phyloP scores from a whole-genome alignment of 176 grass and related monocot species.

The Saccharum spontaneum region DNA sequence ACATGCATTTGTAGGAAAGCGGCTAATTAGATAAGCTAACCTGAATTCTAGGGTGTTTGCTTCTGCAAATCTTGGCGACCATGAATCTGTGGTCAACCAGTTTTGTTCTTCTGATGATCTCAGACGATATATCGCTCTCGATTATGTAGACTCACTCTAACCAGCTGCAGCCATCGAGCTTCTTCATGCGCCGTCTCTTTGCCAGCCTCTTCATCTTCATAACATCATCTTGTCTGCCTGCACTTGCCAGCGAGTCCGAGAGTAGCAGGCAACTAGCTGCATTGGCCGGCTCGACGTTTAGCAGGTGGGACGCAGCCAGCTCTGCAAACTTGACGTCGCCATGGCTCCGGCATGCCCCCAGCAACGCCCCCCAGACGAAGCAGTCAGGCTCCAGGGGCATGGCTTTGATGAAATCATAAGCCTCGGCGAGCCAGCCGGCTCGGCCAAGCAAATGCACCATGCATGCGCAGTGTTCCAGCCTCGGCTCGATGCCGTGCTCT shows the following conservation, averaged over 20 bases:
- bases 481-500: conserved; percentile 39
- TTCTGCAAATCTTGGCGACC: not conserved
- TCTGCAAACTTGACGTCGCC: conserved; percentile 57
- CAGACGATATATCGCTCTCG: not conserved
- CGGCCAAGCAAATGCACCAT: conserved; percentile 65
- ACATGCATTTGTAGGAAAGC: not conserved
- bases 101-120: not conserved
- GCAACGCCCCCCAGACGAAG: conserved; percentile 72
- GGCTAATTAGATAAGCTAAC: not conserved
- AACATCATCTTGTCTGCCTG: conserved; percentile 41
- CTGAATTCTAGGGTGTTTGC: not conserved
- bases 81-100: not conserved
- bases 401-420: conserved; percentile 43
- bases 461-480: conserved; percentile 74
- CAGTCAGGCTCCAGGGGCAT: conserved; percentile 64
- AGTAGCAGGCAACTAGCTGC: conserved; percentile 45
- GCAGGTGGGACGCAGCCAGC: conserved; percentile 36
- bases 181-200: conserved; percentile 50
- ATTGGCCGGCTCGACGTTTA: conserved; percentile 47
- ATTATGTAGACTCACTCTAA: conserved; percentile 16
- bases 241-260: conserved; percentile 36
- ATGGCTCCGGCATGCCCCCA: conserved; percentile 60
- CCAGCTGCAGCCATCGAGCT: conserved; percentile 56
- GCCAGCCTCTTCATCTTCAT: conserved; percentile 47
- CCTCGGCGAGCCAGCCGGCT: conserved; percentile 52